Percentiles rank a stretch among this genome's conserved stretches.
phyloP scores from a whole-genome alignment of 2,329 filamentous ascomycete species.

The Pseudogymnoascus sp. region DNA sequence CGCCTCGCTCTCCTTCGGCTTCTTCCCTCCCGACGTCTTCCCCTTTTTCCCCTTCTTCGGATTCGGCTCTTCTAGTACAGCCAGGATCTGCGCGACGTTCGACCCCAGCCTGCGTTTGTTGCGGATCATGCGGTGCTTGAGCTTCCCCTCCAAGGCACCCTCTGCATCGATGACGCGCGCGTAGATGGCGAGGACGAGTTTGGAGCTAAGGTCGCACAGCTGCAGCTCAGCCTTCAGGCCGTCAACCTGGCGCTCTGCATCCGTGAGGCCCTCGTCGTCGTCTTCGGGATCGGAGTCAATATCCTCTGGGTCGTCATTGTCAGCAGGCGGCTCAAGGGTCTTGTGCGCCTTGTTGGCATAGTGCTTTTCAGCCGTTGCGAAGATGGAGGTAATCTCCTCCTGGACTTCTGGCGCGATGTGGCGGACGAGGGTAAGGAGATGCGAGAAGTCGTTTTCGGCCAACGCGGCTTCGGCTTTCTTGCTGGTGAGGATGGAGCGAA shows the following conservation, averaged over 20 bases:
- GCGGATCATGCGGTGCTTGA: slow-evolving; percentile 65
- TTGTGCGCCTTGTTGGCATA: slow-evolving; percentile 66
- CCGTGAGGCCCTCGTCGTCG: slow-evolving; percentile 47
- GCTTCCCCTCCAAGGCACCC: slow-evolving; percentile 53
- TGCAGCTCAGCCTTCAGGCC: slow-evolving; percentile 75
- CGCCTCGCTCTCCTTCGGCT: slow-evolving; percentile 25
- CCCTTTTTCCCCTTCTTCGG: slow-evolving; percentile 37
- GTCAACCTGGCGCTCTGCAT: slow-evolving; percentile 54
- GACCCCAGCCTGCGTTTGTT: slow-evolving; percentile 76
- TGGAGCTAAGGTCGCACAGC: slow-evolving; percentile 78
- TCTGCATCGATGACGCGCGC: slow-evolving; percentile 66
- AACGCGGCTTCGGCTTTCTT: slow-evolving; percentile 34
- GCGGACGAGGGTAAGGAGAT: slow-evolving; percentile 58
- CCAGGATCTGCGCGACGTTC: slow-evolving; percentile 76
- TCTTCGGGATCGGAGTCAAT: slow-evolving; percentile 58
- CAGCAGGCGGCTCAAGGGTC: slow-evolving; percentile 56
- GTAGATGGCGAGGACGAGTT: slow-evolving; percentile 74
- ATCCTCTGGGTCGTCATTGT: slow-evolving; percentile 68
- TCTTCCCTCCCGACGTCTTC: slow-evolving; percentile 37
- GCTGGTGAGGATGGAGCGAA: slow-evolving; percentile 61
- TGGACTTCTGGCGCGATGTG: slow-evolving; percentile 60
- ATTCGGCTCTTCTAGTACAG: slow-evolving; percentile 68
- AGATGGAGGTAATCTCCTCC: slow-evolving; percentile 66
- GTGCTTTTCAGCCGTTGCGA: slow-evolving; percentile 67
- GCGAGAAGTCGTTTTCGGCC: slow-evolving; percentile 41